phyloP scores from a whole-genome alignment of 495 filamentous ascomycete genomes.

The Daldinia bambusicola region DNA sequence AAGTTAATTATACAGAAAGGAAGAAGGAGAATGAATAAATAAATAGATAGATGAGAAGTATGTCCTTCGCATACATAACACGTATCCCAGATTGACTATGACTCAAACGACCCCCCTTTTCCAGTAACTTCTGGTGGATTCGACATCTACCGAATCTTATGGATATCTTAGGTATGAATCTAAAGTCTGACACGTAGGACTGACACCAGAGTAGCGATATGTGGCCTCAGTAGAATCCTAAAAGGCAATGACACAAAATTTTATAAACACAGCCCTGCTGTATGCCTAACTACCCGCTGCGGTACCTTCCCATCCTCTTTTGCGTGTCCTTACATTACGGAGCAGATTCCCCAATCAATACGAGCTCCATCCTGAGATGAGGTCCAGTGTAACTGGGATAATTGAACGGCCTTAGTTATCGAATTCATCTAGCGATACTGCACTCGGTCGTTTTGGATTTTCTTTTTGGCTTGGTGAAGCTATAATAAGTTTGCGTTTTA shows the following conservation, averaged over 20 bases:
- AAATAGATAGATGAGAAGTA: not conserved
- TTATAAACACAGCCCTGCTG: not conserved
- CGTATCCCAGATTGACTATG: not conserved
- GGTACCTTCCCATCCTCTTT: not conserved
- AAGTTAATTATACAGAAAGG: not conserved
- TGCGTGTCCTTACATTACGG: slow-evolving; percentile 20
- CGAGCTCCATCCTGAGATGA: slow-evolving; percentile 30
- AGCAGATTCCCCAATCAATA: slow-evolving; percentile 37
- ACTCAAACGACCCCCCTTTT: not conserved
- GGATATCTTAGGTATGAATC: not conserved
- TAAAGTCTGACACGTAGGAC: not conserved
- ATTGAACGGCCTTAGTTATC: slow-evolving; percentile 3
- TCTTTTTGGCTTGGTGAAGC: not conserved
- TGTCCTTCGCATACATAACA: not conserved
- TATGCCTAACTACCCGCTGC: not conserved
- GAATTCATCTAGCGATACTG: slow-evolving; percentile 6
- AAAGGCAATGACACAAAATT: not conserved
- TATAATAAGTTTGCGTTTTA: not conserved
- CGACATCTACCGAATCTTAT: not conserved
- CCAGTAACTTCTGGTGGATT: not conserved
- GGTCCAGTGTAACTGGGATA: slow-evolving; percentile 22
- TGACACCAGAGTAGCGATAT: not conserved
- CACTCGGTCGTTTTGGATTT: not conserved
- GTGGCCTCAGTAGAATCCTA: not conserved
- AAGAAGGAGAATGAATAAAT: too few species aligned